Base-by-base conservation (phyloP, 495 filamentous ascomycete genomes). In the Tuber aestivum region DNA sequence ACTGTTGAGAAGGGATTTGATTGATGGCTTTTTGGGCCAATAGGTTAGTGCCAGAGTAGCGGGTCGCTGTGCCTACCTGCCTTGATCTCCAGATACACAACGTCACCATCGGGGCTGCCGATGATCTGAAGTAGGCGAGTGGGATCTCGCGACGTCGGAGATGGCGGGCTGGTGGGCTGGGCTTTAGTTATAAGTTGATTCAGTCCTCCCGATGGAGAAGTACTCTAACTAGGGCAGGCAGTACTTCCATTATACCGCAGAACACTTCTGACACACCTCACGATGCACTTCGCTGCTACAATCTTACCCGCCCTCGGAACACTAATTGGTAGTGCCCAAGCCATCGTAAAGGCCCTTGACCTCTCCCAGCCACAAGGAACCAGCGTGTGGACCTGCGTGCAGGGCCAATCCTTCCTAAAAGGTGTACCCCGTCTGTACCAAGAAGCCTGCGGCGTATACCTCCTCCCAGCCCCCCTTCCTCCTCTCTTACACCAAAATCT, bases 351-450 rank as follows among this genome's bases (percentile, higher is more conserved):
- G 10, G 45, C 76, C 16, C 69, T 77, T 6, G 76, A 77, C 38
- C 48, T 77, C 32, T 77, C 76, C 6, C 1, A 1, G 7, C 40
- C 69, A 1, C 73, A 76, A 32, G 32, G 74, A 16, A 69, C 69
- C 18, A 40, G 8, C 9, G 32, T 76, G 45, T 77, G 74, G 76
- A 72, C 21, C 1, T 77, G 76, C 65, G 74, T 77, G 37, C 69
- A 77, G 23, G 23, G 23, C 35, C 74, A 77, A 10, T 10, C 69
- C 12, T 77, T 77, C 74, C 12, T 71, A 16, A 77, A 77, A 20
- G 76, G 41, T 6, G 27, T 77, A 32, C 76, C 76, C 10, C 38
- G 76, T 35, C 42, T 76, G 7, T 76, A 77, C 65, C 69, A 77
- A n/a, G 76, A 77, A 71, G 76, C 74, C 14, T 77, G 76, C 8